Evolutionary conservation across 2,329 filamentous ascomycete species (phyloP).

Genomic region (Orbilia brochopaga): DNA sequence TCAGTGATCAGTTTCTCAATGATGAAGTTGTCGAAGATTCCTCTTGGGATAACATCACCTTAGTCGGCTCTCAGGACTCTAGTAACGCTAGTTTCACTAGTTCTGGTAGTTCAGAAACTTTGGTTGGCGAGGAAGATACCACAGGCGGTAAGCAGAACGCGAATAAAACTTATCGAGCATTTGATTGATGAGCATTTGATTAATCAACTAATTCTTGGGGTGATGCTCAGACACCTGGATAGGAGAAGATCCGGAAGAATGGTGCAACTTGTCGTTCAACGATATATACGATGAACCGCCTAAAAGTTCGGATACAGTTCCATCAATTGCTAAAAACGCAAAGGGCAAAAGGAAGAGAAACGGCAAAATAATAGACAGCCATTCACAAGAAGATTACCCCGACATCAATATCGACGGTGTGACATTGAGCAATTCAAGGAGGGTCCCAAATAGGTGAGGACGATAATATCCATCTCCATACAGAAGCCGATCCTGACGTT

Average conservation of each 20-base stretch:
- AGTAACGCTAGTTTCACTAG: neutral
- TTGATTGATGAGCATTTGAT: neutral
- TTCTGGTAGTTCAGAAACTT: neutral
- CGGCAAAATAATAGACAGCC: neutral
- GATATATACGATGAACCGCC: too few species aligned
- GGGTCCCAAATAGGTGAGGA: slow-evolving; percentile 18
- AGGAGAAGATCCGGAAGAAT: neutral
- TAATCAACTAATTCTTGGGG: neutral
- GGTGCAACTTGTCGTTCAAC: neutral
- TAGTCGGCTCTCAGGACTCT: neutral
- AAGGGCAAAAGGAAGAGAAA: neutral
- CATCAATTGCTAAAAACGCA: neutral
- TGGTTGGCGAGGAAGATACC: neutral
- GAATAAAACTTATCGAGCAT: neutral
- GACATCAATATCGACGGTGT: slow-evolving; percentile 7
- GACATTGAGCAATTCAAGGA: slow-evolving; percentile 6
- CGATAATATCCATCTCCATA: neutral
- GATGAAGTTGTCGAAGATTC: too few species aligned
- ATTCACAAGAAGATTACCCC: too few species aligned
- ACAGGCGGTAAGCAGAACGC: too few species aligned
- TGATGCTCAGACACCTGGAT: neutral
- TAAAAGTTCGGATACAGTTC: too few species aligned
- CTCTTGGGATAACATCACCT: too few species aligned
- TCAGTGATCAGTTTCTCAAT: neutral
- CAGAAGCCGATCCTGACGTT: too few species aligned